Evolutionary conservation across 768 basidiomycete species (phyloP).

Genomic region (Amanita pallidorosea): DNA sequence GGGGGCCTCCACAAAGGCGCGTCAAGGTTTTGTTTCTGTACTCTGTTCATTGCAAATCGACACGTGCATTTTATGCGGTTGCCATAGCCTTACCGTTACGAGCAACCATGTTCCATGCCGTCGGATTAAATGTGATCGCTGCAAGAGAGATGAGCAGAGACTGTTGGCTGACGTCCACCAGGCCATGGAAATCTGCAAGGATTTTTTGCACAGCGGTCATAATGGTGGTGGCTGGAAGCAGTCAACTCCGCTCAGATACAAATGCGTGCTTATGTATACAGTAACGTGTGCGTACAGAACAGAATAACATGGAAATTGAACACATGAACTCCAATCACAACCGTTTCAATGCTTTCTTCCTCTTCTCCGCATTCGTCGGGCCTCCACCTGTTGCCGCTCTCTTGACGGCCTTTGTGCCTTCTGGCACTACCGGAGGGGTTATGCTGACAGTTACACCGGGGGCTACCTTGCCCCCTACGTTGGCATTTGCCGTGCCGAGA

Average conservation of each 20-base stretch:
- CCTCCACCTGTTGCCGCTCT: slow-evolving; percentile 45
- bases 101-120: slow-evolving; percentile 93
- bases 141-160: slow-evolving; percentile 60
- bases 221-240: background rate
- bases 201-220: background rate
- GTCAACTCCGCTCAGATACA: background rate
- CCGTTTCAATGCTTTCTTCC: slow-evolving; percentile 83
- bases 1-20: slow-evolving; percentile 61
- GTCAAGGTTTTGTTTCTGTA: slow-evolving; percentile 85
- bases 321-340: slow-evolving; percentile 27
- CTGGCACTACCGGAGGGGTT: slow-evolving; percentile 19
- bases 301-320: background rate
- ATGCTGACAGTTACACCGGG: slow-evolving; percentile 24
- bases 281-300: background rate
- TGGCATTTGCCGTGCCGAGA: slow-evolving; percentile 60
- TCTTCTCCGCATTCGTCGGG: slow-evolving; percentile 57
- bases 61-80: background rate
- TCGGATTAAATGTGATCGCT: slow-evolving; percentile 82
- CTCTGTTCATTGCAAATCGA: slow-evolving; percentile 16
- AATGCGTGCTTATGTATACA: background rate
- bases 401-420: slow-evolving; percentile 56
- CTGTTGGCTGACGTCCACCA: slow-evolving; percentile 50
- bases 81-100: slow-evolving; percentile 58
- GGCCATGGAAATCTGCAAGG: background rate
- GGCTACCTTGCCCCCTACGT: slow-evolving; percentile 34